Evolutionary conservation across 768 basidiomycete species (phyloP).

Genomic region (Termitomyces sp.): DNA sequence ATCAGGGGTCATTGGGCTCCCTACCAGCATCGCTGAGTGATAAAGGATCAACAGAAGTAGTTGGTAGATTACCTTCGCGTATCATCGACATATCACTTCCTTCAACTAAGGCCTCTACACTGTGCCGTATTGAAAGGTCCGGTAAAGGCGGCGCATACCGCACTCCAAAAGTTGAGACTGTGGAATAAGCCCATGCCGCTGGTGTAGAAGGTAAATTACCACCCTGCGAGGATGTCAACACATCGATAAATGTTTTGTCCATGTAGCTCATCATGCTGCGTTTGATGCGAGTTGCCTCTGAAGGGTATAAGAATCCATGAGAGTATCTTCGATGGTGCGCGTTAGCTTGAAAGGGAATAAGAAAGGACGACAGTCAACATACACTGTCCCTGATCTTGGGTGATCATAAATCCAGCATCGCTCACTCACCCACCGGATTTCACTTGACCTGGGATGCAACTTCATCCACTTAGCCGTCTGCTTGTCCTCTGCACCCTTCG

Average conservation of each 20-base stretch:
- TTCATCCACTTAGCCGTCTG: slow-evolving; percentile 92
- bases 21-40: slow-evolving; percentile 31
- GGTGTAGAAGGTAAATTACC: slow-evolving; percentile 42
- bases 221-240: slow-evolving; percentile 27
- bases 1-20: slow-evolving; percentile 54
- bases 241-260: slow-evolving; percentile 40
- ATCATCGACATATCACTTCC: slow-evolving; percentile 81
- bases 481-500: slow-evolving; percentile 89
- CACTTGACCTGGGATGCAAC: slow-evolving; percentile 71
- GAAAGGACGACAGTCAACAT: slow-evolving; percentile 30
- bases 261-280: slow-evolving; percentile 52
- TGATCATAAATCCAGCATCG: slow-evolving; percentile 99
- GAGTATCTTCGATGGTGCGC: slow-evolving; percentile 61
- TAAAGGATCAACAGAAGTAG: not conserved
- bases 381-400: slow-evolving; percentile 92
- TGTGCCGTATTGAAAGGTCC: slow-evolving; percentile 63
- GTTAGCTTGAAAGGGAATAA: slow-evolving; percentile 4
- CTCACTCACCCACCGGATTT: slow-evolving; percentile 89
- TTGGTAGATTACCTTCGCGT: slow-evolving; percentile 50
- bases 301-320: slow-evolving; percentile 94
- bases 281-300: slow-evolving; percentile 72
- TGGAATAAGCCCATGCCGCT: slow-evolving; percentile 44
- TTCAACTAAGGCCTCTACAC: slow-evolving; percentile 91
- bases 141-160: slow-evolving; percentile 70
- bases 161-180: slow-evolving; percentile 81